Percentiles rank a stretch among this genome's conserved stretches.
Conservation (phyloP, 2,329 filamentous ascomycete genomes). For the Aspergillus ustus region DNA sequence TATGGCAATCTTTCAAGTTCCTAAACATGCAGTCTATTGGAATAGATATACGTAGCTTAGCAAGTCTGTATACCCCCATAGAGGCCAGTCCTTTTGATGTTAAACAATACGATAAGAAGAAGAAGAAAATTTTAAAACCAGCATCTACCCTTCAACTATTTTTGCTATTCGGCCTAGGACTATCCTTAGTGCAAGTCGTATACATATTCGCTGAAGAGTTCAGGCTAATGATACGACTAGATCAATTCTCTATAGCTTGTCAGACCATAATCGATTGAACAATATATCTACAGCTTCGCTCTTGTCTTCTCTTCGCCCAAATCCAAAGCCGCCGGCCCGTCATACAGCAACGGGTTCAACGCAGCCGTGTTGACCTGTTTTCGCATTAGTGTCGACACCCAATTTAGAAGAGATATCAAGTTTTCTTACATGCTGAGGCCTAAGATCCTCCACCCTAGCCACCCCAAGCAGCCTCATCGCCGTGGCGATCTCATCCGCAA, state of each 20-base stretch:
- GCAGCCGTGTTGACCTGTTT: slow-evolving; percentile 2
- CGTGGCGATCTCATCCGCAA: slow-evolving; percentile 69
- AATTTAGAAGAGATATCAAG: not conserved
- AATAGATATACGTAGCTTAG: no score
- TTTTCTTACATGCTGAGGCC: slow-evolving; percentile 70
- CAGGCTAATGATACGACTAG: not conserved
- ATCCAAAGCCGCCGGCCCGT: not conserved
- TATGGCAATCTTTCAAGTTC: no score
- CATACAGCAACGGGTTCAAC: not conserved
- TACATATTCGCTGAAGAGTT: not conserved
- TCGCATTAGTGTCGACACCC: not conserved
- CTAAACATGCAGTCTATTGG: no score
- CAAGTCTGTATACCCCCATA: no score
- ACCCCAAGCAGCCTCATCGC: slow-evolving; percentile 75
- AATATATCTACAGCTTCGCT: not conserved
- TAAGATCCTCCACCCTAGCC: slow-evolving; percentile 72
- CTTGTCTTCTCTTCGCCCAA: not conserved
- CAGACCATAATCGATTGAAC: no score
- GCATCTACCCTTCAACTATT: no score
- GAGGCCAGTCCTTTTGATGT: no score
- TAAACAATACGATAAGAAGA: no score
- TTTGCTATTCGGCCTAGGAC: no score
- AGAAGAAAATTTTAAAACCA: no score
- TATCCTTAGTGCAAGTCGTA: no score
- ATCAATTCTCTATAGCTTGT: not conserved